Evolutionary conservation across 2,329 filamentous ascomycete genomes (phyloP), one percentile per base, ranked within the genome.

Genomic region (Phialophora chinensis): DNA sequence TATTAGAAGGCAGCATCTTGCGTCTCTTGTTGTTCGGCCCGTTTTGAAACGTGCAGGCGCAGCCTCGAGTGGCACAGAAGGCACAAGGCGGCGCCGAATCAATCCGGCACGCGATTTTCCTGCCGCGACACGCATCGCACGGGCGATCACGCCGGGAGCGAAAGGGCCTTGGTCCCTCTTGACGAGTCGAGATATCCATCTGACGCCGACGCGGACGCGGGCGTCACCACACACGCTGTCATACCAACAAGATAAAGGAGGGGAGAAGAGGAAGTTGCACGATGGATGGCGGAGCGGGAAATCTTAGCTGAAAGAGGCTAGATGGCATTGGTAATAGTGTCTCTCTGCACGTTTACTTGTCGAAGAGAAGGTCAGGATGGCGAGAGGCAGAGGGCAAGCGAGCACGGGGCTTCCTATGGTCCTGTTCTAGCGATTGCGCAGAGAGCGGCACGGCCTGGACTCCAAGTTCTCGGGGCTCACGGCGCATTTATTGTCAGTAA

Each of bases 151-250:
- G 56, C 12, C 66, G 27, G 27, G 66, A 67, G 25, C 63, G 63
- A 54, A 65, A 68, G 31, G 63, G 67, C 63, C 69, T 66, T 7
- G 65, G 69, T 17, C 63, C 64, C 58, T 70, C 60, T 33, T 56
- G 60, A 33, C 60, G 60, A n/a, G n/a, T 47, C 29, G 52, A 33
- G 17, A 56, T 29, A 33, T 62, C 60, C 60, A 62, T 62, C 50
- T 33, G 25, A 35, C n/a, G 17, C 20, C 11, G 25, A 20, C 33
- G 14, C 12, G n/a, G 23, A 35, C 60, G 55, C 44, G 20, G 11
- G 17, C 29, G 17, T 44, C 38, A 44, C 17, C 38, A n/a, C 6
- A n/a, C 14, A 14, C 4, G 44, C 11, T 14, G 35, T n/a, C 6
- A 56, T 11, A 42, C 23, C 17, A 14, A 27, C 33, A 25, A 35